These are phyloP conservation scores for Ustilago tritici DNA, from an alignment of 1,284 basidiomycete species.

Conservation along the genomic window DNA sequence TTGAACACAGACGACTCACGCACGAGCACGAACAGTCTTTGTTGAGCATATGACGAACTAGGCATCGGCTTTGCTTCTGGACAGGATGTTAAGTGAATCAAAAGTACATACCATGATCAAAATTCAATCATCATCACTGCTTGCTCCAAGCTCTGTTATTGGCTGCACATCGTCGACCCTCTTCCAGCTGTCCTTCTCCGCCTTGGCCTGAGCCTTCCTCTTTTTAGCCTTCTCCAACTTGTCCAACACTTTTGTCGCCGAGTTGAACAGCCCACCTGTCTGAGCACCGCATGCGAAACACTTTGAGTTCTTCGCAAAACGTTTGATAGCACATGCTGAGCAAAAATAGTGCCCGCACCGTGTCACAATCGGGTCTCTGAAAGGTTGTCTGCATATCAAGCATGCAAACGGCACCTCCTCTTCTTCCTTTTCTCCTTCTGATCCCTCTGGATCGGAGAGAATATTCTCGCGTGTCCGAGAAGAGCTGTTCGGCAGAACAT, in stretches of 20 bases:
- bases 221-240: slow-evolving; percentile 72
- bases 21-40: neutral
- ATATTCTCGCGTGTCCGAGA: slow-evolving; percentile 43
- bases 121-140: slow-evolving; percentile 16
- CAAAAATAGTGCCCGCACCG: slow-evolving; percentile 98
- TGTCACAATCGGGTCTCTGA: slow-evolving; percentile 93
- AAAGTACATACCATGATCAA: neutral
- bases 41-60: neutral
- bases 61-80: neutral
- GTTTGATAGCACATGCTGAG: slow-evolving; percentile 87
- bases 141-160: slow-evolving; percentile 27
- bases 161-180: slow-evolving; percentile 26
- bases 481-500: slow-evolving; percentile 64
- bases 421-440: slow-evolving; percentile 72
- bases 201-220: slow-evolving; percentile 33
- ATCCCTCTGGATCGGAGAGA: slow-evolving; percentile 34
- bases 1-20: neutral
- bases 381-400: slow-evolving; percentile 92
- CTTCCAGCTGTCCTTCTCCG: slow-evolving; percentile 32
- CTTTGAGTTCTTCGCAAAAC: slow-evolving; percentile 92
- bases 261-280: slow-evolving; percentile 94
- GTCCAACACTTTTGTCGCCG: slow-evolving; percentile 83
- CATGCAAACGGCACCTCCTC: slow-evolving; percentile 98
- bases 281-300: slow-evolving; percentile 93
- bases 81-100: neutral